These are phyloP conservation scores for Cucurbitaria berberidis DNA, from an alignment of 2,329 filamentous ascomycete genomes.

Conservation along the genomic window DNA sequence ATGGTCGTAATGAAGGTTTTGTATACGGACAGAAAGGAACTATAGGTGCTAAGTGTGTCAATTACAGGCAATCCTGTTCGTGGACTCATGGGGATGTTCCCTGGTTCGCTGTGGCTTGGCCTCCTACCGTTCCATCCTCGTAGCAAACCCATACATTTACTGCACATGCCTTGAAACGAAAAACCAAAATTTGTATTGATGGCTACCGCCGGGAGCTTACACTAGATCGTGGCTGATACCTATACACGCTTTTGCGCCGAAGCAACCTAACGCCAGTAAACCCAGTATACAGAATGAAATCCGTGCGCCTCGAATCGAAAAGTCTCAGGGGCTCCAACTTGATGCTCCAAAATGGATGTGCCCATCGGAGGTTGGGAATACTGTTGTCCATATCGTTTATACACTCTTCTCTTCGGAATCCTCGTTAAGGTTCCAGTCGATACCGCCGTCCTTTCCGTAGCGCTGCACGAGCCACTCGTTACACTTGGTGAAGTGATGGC, in stretches of 20 bases:
- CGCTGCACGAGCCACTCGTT: conserved; percentile 82
- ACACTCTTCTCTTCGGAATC: conserved; percentile 47
- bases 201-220: not conserved
- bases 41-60: no score
- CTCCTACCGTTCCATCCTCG: no score
- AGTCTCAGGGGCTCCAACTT: not conserved
- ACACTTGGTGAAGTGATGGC: conserved; percentile 78
- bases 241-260: not conserved
- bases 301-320: not conserved
- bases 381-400: not conserved
- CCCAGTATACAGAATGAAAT: not conserved
- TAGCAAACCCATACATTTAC: no score
- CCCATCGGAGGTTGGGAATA: not conserved
- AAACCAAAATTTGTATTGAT: not conserved
- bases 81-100: no score
- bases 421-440: conserved; percentile 79
- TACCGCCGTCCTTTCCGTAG: conserved; percentile 79
- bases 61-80: no score
- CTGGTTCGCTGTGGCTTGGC: no score
- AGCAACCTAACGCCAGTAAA: not conserved
- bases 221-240: not conserved
- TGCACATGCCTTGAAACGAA: not conserved
- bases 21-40: no score
- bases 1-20: no score
- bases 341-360: not conserved